Evolutionary conservation across 176 grass and related monocot genomes (phyloP).

Genomic region (Phragmites australis): DNA sequence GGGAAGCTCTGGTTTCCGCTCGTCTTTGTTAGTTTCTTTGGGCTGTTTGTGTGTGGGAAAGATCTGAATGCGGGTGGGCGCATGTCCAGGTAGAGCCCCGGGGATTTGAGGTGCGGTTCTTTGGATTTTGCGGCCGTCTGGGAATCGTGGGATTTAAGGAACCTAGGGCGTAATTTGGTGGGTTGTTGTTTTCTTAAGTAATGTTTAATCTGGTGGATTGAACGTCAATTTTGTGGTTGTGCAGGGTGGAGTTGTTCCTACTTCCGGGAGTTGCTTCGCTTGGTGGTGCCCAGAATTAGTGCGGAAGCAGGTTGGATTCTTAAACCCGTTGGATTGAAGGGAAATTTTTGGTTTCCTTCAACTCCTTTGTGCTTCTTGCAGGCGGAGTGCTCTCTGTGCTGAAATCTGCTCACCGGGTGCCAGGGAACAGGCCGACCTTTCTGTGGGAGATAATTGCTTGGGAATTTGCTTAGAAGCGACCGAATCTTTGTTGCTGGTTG

Average conservation of each 20-base stretch:
- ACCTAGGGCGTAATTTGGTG: constrained; percentile 29
- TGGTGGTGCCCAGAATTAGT: constrained; percentile 12
- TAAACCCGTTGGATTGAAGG: constrained; percentile 30
- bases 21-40: neutral
- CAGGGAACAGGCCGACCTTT: constrained; percentile 10
- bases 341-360: constrained; percentile 8
- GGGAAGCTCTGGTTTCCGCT: neutral
- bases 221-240: constrained; percentile 15
- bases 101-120: constrained; percentile 30
- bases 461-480: constrained; percentile 20
- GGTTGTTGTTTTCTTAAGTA: constrained; percentile 27
- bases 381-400: constrained; percentile 14
- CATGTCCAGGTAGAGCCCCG: neutral
- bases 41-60: neutral
- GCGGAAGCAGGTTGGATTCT: constrained; percentile 44
- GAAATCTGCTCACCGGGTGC: constrained; percentile 14
- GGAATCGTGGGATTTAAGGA: constrained; percentile 31
- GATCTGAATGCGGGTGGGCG: constrained; percentile 39
- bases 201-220: constrained; percentile 33
- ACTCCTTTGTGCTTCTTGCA: constrained; percentile 26
- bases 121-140: constrained; percentile 20
- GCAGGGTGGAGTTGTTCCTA: constrained; percentile 40
- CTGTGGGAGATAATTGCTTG: constrained; percentile 2
- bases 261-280: neutral
- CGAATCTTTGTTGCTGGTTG: neutral